A percentile compares a stretch with the other conserved stretches of the same genome.
phyloP scores from a whole-genome alignment of 805 yeast species.

The Teunomyces cretensis region DNA sequence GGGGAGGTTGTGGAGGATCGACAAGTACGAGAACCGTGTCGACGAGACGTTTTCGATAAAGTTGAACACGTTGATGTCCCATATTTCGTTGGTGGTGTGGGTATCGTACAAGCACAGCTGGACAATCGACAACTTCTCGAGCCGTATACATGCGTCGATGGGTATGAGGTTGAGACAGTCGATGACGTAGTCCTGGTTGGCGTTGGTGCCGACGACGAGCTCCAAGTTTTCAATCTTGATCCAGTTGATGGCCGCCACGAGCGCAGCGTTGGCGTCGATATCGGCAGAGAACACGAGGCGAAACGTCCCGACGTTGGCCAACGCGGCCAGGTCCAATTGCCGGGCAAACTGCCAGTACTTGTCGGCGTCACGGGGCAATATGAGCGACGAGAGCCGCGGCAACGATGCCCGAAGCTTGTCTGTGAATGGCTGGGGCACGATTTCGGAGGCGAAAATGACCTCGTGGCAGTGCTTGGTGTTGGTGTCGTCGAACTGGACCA shows the following conservation, averaged over 20 bases:
- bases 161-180: slow-evolving; percentile 42
- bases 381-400: slow-evolving; percentile 10
- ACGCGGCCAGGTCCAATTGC: neutral
- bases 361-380: slow-evolving; percentile 13
- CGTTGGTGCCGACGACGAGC: slow-evolving; percentile 41
- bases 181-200: slow-evolving; percentile 41
- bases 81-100: slow-evolving; percentile 36
- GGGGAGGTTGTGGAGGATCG: slow-evolving; percentile 61
- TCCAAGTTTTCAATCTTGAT: slow-evolving; percentile 41
- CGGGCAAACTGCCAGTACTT: neutral
- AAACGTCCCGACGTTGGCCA: neutral
- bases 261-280: neutral
- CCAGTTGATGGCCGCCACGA: slow-evolving; percentile 16
- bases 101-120: slow-evolving; percentile 33
- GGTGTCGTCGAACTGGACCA: neutral
- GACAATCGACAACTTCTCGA: slow-evolving; percentile 36
- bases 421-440: neutral
- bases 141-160: slow-evolving; percentile 22
- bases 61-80: slow-evolving; percentile 47
- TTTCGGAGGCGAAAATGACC: neutral
- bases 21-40: slow-evolving; percentile 26
- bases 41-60: slow-evolving; percentile 16
- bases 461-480: neutral
- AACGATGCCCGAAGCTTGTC: neutral
- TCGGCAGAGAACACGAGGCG: neutral